Conservation (phyloP, 2,329 filamentous ascomycete genomes). For the Cryphonectria japonica region DNA sequence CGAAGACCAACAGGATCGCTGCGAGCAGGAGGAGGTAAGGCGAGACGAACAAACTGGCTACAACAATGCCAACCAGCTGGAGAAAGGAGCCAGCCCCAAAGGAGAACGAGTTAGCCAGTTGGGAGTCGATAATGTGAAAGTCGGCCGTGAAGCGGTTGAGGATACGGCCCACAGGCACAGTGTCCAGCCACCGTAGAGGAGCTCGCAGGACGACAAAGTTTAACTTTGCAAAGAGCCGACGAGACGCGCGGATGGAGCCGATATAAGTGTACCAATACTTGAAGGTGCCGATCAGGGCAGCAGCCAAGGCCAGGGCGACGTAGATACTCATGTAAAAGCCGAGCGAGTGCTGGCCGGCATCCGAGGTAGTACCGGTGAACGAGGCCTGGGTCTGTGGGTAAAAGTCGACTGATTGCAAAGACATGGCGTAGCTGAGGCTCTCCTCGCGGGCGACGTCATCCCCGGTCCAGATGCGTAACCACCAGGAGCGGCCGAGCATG, state of each 20-base stretch:
- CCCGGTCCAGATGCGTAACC: conserved; percentile 66
- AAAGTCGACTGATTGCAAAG: conserved; percentile 47
- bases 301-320: conserved; percentile 59
- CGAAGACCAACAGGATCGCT: conserved; percentile 59
- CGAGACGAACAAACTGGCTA: conserved; percentile 70
- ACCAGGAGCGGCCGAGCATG: conserved; percentile 64
- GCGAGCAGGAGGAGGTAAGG: conserved; percentile 67
- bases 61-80: conserved; percentile 66
- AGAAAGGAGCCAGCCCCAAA: conserved; percentile 65
- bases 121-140: conserved; percentile 73
- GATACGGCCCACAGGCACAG: conserved; percentile 75
- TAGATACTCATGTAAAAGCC: conserved; percentile 72
- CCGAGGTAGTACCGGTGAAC: conserved; percentile 16
- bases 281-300: conserved; percentile 62
- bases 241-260: conserved; percentile 71
- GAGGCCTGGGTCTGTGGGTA: conserved; percentile 41
- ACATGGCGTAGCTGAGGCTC: conserved; percentile 49
- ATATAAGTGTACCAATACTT: conserved; percentile 67
- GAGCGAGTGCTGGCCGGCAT: conserved; percentile 45
- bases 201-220: conserved; percentile 70
- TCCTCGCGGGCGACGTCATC: conserved; percentile 39
- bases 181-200: conserved; percentile 80
- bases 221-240: conserved; percentile 67
- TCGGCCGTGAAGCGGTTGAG: conserved; percentile 80
- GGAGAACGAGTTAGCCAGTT: conserved; percentile 65